Percentiles rank a stretch among this genome's conserved stretches.
Evolutionary conservation across 306 rosid species (phyloP).

Genomic region (Pachyrhizus erosus): DNA sequence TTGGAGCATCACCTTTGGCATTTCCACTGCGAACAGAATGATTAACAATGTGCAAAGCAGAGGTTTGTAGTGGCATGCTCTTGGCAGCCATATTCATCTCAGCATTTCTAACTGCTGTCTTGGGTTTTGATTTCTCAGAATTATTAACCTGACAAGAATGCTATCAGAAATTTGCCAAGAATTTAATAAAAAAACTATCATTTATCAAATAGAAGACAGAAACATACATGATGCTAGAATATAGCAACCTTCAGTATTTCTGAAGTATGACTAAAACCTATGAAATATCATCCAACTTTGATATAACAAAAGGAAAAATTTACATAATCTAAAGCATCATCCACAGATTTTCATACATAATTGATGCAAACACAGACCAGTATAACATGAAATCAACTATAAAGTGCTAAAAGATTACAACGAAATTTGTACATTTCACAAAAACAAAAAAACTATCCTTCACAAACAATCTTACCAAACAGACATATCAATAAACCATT

Average conservation of each 20-base stretch:
- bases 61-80: conserved; percentile 68
- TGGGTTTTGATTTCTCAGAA: conserved; percentile 90
- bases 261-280: neutral
- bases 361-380: neutral
- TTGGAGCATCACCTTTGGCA: conserved; percentile 73
- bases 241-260: neutral
- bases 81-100: conserved; percentile 69
- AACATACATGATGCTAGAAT: neutral
- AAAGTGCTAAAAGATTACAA: neutral
- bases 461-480: neutral
- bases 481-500: conserved; percentile 1
- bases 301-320: conserved; percentile 1
- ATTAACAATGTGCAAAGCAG: conserved; percentile 56
- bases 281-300: neutral
- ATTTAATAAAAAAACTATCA: neutral
- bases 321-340: conserved; percentile 6
- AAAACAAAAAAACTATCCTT: neutral
- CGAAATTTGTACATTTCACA: neutral
- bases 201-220: neutral
- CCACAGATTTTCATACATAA: neutral
- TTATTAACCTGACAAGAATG: conserved; percentile 60
- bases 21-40: conserved; percentile 75
- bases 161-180: conserved; percentile 30
- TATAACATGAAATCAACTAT: neutral
- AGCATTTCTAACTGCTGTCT: conserved; percentile 60